A percentile compares a stretch with the other conserved stretches of the same genome.
Evolutionary conservation across 73 alveolate genomes (phyloP).

Genomic region (Paramecium caudatum): DNA sequence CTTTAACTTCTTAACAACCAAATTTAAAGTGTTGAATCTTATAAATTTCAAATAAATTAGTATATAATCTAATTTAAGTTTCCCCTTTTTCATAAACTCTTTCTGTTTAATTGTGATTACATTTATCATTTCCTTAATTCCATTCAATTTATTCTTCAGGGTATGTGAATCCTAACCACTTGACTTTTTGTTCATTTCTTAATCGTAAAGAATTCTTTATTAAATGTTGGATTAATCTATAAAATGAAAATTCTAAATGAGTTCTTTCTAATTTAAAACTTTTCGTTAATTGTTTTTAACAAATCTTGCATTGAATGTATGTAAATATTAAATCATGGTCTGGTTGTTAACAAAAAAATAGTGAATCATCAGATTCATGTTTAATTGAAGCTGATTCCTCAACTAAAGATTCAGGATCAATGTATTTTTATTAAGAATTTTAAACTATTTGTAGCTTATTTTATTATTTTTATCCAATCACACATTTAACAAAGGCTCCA

Average conservation of each 20-base stretch:
- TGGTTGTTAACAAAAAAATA: too few species aligned
- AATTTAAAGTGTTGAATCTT: background rate
- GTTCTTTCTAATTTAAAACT: background rate
- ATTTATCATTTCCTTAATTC: background rate
- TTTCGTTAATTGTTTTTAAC: constrained; percentile 15
- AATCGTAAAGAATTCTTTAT: background rate
- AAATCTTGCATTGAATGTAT: background rate
- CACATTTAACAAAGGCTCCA: constrained; percentile 39
- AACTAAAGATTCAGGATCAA: background rate
- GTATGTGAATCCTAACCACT: background rate
- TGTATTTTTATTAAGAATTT: too few species aligned
- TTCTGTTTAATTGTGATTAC: constrained; percentile 19
- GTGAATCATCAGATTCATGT: too few species aligned
- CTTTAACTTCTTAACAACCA: background rate
- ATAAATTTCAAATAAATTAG: constrained; percentile 20
- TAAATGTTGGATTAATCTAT: background rate
- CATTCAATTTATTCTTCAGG: background rate
- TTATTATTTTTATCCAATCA: background rate
- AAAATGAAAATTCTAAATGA: constrained; percentile 36
- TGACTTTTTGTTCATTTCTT: background rate
- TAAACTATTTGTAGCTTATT: background rate
- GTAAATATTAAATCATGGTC: background rate
- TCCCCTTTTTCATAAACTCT: constrained; percentile 21
- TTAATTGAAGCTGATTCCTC: background rate
- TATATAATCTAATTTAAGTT: background rate